Evolutionary conservation across 1,284 basidiomycete genomes (phyloP), one percentile per base, ranked within the genome.

Genomic region (Tylopilus orsonianus): DNA sequence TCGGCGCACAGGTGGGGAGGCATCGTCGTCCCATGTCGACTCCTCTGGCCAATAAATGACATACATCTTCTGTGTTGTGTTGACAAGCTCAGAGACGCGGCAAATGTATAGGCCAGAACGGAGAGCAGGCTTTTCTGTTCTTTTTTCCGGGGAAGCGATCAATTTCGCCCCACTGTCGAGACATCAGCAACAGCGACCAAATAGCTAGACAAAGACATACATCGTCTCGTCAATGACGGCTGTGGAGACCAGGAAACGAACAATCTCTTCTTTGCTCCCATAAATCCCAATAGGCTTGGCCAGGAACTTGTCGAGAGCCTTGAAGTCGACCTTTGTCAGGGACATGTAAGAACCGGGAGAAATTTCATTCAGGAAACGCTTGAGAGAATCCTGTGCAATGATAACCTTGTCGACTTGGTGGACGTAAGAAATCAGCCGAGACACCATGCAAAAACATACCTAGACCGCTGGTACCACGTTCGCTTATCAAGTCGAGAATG

Each of bases 41-140:
- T 79, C 73, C 57, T 84, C 78, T 0, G 82, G 81, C 82, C 83
- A 85, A 51, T 80, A 83, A 5, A 82, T 59, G 13, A 78, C 71
- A 55, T 73, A 79, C 2, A 77, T 50, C 22, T 62, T 58, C 27
- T 68, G 56, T 2, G 41, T 35, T 5, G 20, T 29, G 9, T 47
- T 27, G 30, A 54, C 19, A 6, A 46, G 22, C 7, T 36, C 27
- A 8, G 49, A 33, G 7, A 56, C 23, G 7, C 58, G 57, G 37
- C 66, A 62, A 20, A 78, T 52, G 46, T 82, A 83, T 3, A 83
- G 55, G 7, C 80, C 81, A 20, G 81, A 76, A 1, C 75, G 71
- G 13, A 83, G 63, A 13, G 39, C 46, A 1, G 71, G 67, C 16
- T 50, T 54, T 12, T 57, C 55, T 1, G 36, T 27, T 12, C 53